Percentiles rank a stretch among this genome's conserved stretches.
These are phyloP conservation scores for Mangifera indica DNA, from an alignment of 345 rosid genomes.

Conservation along the genomic window DNA sequence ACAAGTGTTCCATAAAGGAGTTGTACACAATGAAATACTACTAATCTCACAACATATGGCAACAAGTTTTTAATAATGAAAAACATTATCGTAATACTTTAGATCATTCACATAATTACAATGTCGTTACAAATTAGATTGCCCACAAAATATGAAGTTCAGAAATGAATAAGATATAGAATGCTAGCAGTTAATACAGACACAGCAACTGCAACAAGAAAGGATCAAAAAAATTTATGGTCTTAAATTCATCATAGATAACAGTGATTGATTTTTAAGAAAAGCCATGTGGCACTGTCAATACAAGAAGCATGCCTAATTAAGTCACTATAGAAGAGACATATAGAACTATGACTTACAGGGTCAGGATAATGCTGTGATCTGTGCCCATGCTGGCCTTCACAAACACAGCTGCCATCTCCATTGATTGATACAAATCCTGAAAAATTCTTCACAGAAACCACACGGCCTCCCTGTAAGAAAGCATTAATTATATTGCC, in stretches of 20 bases:
- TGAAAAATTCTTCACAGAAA: constrained; percentile 70
- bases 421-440: constrained; percentile 60
- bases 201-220: neutral
- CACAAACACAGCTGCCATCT: constrained; percentile 83
- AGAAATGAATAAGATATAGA: neutral
- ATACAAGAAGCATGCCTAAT: neutral
- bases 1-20: neutral
- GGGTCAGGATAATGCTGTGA: constrained; percentile 57
- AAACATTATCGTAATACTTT: neutral
- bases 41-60: neutral
- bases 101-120: neutral
- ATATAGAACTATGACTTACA: constrained; percentile 40
- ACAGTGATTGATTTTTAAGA: neutral
- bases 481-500: neutral
- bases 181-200: neutral
- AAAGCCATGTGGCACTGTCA: neutral
- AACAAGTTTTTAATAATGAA: neutral
- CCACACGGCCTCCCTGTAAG: constrained; percentile 65
- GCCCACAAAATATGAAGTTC: neutral
- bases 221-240: neutral
- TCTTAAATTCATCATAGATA: neutral
- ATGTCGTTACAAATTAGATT: neutral
- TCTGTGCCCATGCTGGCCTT: constrained; percentile 45
- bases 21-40: neutral
- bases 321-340: constrained; percentile 2